A percentile compares a stretch with the other conserved stretches of the same genome.
Evolutionary conservation across 306 rosid species (phyloP).

Genomic region (Delonix regia): DNA sequence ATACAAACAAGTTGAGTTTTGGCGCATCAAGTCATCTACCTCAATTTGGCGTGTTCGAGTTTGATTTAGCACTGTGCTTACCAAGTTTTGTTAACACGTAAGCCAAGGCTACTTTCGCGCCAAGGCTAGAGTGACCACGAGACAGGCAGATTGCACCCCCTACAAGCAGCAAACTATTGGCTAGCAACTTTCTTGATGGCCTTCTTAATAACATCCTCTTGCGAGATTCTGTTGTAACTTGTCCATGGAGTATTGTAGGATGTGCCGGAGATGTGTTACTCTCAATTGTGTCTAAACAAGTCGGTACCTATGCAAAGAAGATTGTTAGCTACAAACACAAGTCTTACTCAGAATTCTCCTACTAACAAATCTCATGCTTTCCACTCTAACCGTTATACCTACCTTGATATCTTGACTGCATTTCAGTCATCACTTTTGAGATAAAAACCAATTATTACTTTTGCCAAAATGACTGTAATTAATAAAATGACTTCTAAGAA

Average conservation of each 20-base stretch:
- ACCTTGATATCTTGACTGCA: background rate
- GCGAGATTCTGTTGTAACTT: constrained; percentile 36
- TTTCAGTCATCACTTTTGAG: background rate
- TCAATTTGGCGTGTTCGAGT: constrained; percentile 32
- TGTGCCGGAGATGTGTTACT: constrained; percentile 35
- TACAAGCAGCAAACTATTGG: constrained; percentile 69
- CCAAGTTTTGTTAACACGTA: constrained; percentile 68
- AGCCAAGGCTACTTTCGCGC: constrained; percentile 86
- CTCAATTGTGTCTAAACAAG: constrained; percentile 49
- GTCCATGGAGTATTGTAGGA: constrained; percentile 35
- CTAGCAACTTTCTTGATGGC: constrained; percentile 67
- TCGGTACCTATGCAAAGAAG: constrained; percentile 60
- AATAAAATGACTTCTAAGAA: background rate
- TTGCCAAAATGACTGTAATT: background rate
- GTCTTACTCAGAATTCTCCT: background rate
- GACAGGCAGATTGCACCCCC: constrained; percentile 82
- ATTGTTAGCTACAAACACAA: constrained; percentile 20
- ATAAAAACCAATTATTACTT: background rate
- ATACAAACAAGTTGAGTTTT: background rate
- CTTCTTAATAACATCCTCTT: constrained; percentile 39
- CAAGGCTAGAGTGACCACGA: constrained; percentile 81
- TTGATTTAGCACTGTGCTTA: constrained; percentile 54
- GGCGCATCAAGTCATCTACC: constrained; percentile 34
- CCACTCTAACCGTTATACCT: background rate
- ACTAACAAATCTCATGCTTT: background rate